Evolutionary conservation across 108 stramenopile species (phyloP), one percentile per base, ranked within the genome.

Genomic region (Chaetoceros tenuissimus): DNA sequence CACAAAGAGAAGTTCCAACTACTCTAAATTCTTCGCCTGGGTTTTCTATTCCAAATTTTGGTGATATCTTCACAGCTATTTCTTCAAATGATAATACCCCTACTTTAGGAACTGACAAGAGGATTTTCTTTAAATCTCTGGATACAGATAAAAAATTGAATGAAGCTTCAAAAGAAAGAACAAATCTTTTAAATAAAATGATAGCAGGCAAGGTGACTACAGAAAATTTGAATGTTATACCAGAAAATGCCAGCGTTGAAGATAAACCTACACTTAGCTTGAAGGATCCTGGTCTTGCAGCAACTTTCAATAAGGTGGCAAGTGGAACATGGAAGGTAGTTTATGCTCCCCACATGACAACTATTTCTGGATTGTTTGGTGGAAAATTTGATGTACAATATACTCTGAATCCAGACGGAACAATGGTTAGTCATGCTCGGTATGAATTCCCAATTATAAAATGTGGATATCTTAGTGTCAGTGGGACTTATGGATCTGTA

Each of bases 291-390:
- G 85, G 85, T n/a, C 71, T 62, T 24, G 44, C 13, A 25, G 55
- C 69, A 52, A 53, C 74, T 3, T 81, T 86, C 49, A 0, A 28
- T 18, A 53, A 69, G 0, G 55, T 84, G 1, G 87, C 83, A 23
- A 48, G 63, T 8, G 87, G 87, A 18, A 69, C 57, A 29, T 84
- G 87, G 87, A 67, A 55, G 23, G 77, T 84, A 2, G 60, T 69
- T 3, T 76, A 80, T 52, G 87, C 87, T 8, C 87, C 87, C 5
- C 87, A 88, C 66, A 88, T 88, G 61, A 63, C 77, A 28, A 81
- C 68, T 8, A 67, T 77, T 43, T 63, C 66, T 1, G 22, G 24
- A n/a, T 2, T 74, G 19, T 20, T 57, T 46, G 29, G 50, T 31
- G 59, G 62, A 34, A 30, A 67, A 51, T 73, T 74, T 48, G 46